Evolutionary conservation across 164 flowering plant species (phyloP).

Genomic region (Umbellularia californica): DNA sequence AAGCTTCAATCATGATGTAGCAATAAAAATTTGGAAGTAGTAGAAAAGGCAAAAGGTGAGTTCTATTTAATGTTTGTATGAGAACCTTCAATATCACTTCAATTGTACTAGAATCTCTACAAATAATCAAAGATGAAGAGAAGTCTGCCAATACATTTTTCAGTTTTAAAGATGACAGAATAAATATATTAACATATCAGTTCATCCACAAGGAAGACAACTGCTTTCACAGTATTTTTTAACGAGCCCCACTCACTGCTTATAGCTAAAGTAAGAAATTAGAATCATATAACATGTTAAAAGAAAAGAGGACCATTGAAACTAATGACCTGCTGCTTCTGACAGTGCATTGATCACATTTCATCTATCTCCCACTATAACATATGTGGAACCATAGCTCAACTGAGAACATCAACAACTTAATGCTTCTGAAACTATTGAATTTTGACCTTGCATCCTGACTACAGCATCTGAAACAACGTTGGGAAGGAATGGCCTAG

Average conservation of each 20-base stretch:
- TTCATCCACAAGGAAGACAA: background rate
- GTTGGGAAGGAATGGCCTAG: too few relatives aligned
- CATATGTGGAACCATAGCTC: too few relatives aligned
- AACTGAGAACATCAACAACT: too few relatives aligned
- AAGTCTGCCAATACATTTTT: background rate
- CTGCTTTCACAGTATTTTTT: background rate
- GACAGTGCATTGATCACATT: too few relatives aligned
- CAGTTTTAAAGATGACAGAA: too few relatives aligned
- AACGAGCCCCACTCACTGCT: background rate
- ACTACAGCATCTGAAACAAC: background rate
- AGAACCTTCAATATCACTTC: background rate
- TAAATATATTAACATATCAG: background rate
- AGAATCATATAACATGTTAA: background rate
- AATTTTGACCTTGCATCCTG: background rate
- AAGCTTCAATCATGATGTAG: background rate
- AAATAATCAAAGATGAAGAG: background rate
- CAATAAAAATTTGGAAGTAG: background rate
- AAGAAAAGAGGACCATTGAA: background rate
- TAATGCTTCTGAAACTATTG: too few relatives aligned
- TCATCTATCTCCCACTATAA: too few relatives aligned
- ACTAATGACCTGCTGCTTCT: too few relatives aligned
- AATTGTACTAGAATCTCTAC: background rate
- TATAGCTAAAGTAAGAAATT: background rate
- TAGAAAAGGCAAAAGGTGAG: too few relatives aligned
- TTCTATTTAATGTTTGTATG: background rate